These are phyloP conservation scores for Coemansia sp. DNA, from an alignment of 192 early-diverging fungal genomes.

Conservation along the genomic window DNA sequence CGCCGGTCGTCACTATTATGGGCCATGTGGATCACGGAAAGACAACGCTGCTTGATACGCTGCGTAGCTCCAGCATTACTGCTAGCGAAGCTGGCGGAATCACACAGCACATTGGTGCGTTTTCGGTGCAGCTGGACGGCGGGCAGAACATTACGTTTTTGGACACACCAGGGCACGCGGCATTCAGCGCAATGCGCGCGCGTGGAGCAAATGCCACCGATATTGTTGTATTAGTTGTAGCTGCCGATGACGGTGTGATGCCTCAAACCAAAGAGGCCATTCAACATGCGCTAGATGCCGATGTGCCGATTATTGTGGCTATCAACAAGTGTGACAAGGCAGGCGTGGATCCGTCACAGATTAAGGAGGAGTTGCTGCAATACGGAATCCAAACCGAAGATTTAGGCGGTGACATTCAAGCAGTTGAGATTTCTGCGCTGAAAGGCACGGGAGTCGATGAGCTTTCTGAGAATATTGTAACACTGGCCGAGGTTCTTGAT, in stretches of 20 bases:
- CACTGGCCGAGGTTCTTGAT: constrained; percentile 85
- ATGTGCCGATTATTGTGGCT: constrained; percentile 90
- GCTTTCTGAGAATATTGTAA: constrained; percentile 85
- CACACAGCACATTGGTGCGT: constrained; percentile 98
- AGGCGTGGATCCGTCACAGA: constrained; percentile 62
- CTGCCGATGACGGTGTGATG: constrained; percentile 98
- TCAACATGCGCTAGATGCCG: constrained; percentile 80
- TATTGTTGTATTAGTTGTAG: constrained; percentile 95
- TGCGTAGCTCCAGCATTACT: constrained; percentile 88
- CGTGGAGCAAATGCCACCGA: constrained; percentile 93
- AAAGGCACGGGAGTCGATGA: constrained; percentile 84
- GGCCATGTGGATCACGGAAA: constrained; percentile 98
- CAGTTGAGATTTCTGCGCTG: constrained; percentile 86
- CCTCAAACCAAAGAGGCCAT: constrained; percentile 97
- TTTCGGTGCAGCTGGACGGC: constrained; percentile 60
- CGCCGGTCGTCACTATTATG: constrained; percentile 97
- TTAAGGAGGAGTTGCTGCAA: constrained; percentile 68
- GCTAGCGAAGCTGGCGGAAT: constrained; percentile 95
- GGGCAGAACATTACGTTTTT: constrained; percentile 79
- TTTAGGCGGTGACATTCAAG: constrained; percentile 88
- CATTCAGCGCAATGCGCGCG: constrained; percentile 91
- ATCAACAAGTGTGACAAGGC: constrained; percentile 98
- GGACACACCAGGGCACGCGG: constrained; percentile 97
- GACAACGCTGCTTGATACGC: constrained; percentile 88
- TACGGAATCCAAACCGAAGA: constrained; percentile 88